Evolutionary conservation across 768 basidiomycete species (phyloP).

Genomic region (Serendipita sp.): DNA sequence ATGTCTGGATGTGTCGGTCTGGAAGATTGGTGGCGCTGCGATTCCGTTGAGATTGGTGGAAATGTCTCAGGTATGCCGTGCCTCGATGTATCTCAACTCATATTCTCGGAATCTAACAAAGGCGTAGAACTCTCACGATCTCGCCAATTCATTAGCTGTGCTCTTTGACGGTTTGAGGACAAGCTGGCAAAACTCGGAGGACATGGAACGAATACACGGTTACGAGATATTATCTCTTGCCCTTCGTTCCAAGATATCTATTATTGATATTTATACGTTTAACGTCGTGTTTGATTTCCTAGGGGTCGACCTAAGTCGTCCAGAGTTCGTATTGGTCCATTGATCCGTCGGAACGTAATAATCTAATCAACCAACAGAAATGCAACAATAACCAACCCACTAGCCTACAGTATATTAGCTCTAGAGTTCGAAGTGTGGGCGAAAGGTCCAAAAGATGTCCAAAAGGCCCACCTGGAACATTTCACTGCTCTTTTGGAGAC

Average conservation of each 20-base stretch:
- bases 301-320: slow-evolving; percentile 65
- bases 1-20: slow-evolving; percentile 56
- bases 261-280: slow-evolving; percentile 67
- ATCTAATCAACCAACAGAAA: slow-evolving; percentile 27
- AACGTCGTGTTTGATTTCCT: slow-evolving; percentile 75
- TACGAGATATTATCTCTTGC: slow-evolving; percentile 74
- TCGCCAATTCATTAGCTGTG: slow-evolving; percentile 55
- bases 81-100: neutral
- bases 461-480: slow-evolving; percentile 62
- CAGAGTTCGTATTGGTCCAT: slow-evolving; percentile 39
- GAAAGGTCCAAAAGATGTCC: slow-evolving; percentile 50
- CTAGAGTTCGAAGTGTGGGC: slow-evolving; percentile 90
- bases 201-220: slow-evolving; percentile 79
- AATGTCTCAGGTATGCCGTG: slow-evolving; percentile 41
- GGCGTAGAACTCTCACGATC: slow-evolving; percentile 50
- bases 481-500: slow-evolving; percentile 55
- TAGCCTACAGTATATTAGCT: slow-evolving; percentile 68
- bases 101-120: neutral
- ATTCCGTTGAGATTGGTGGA: slow-evolving; percentile 59
- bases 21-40: slow-evolving; percentile 70
- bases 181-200: slow-evolving; percentile 88
- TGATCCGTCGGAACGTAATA: neutral
- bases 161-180: slow-evolving; percentile 62
- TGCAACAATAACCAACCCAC: slow-evolving; percentile 66
- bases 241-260: slow-evolving; percentile 47